These are phyloP conservation scores for Trebouxia sp. DNA, from an alignment of 139 green algal species.

Conservation along the genomic window DNA sequence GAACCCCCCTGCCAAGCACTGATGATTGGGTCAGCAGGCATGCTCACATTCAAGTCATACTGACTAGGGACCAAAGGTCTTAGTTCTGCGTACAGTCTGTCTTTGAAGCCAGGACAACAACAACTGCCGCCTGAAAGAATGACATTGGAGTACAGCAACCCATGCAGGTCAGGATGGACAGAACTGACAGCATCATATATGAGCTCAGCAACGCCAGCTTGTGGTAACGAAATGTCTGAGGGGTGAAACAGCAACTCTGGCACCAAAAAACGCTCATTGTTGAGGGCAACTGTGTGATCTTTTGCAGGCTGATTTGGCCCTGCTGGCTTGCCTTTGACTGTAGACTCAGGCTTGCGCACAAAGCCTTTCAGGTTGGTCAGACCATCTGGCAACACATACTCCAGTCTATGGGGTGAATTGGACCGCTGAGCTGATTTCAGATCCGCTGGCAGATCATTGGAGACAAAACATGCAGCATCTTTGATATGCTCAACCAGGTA, in stretches of 20 bases:
- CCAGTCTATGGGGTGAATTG: constrained; percentile 56
- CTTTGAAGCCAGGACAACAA: constrained; percentile 67
- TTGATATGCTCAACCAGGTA: constrained; percentile 95
- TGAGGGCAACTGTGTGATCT: constrained; percentile 77
- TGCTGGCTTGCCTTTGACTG: constrained; percentile 25
- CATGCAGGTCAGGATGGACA: constrained; percentile 66
- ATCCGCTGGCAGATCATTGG: constrained; percentile 55
- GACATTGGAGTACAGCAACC: constrained; percentile 81
- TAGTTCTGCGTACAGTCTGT: constrained; percentile 62
- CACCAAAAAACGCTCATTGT: constrained; percentile 98
- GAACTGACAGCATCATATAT: constrained; percentile 50
- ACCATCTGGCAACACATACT: constrained; percentile 95
- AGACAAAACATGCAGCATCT: constrained; percentile 88
- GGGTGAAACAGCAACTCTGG: constrained; percentile 89
- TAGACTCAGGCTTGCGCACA: constrained; percentile 46
- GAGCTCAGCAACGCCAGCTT: constrained; percentile 54
- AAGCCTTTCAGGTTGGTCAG: constrained; percentile 83
- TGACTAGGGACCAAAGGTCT: constrained; percentile 71
- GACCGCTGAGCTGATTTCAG: constrained; percentile 38
- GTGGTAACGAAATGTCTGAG: constrained; percentile 49
- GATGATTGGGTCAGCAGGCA: constrained; percentile 49
- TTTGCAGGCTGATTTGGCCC: neutral
- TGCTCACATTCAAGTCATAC: constrained; percentile 52
- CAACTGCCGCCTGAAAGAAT: constrained; percentile 61
- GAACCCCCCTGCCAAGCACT: constrained; percentile 69